Percentiles rank a stretch among this genome's conserved stretches.
Evolutionary conservation across 768 basidiomycete genomes (phyloP).

Genomic region (Kwoniella sp.): DNA sequence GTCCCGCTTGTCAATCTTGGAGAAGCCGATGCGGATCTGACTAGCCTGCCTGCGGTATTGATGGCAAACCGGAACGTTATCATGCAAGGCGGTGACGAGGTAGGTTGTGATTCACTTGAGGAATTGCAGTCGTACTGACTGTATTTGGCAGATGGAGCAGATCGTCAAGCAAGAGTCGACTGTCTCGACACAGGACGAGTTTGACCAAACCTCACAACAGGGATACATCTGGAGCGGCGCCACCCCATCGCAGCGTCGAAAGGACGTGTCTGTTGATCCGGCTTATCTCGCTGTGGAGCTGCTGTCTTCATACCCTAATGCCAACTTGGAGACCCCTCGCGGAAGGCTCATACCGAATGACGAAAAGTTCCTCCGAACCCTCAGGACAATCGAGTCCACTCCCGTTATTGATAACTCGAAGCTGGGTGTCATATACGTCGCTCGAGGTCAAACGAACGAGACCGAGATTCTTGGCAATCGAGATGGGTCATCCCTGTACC

Average conservation of each 20-base stretch:
- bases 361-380: constrained; percentile 58
- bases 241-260: constrained; percentile 82
- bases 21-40: constrained; percentile 73
- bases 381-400: constrained; percentile 69
- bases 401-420: constrained; percentile 98
- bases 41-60: constrained; percentile 67
- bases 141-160: constrained; percentile 11
- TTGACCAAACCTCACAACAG: constrained; percentile 55
- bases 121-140: not conserved
- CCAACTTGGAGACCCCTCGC: constrained; percentile 53
- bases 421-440: constrained; percentile 92
- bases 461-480: constrained; percentile 80
- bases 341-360: constrained; percentile 55
- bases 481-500: constrained; percentile 91
- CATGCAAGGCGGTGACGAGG: not conserved
- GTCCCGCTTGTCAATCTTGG: constrained; percentile 78
- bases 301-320: constrained; percentile 67
- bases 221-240: constrained; percentile 84
- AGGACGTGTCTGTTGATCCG: constrained; percentile 78
- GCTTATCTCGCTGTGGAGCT: constrained; percentile 74
- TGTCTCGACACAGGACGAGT: constrained; percentile 12
- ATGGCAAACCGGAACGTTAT: constrained; percentile 62
- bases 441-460: constrained; percentile 80
- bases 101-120: not conserved
- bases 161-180: constrained; percentile 30